Evolutionary conservation across 176 grass and related monocot species (phyloP).

Genomic region (sorghum (Sorghum bicolor)): DNA sequence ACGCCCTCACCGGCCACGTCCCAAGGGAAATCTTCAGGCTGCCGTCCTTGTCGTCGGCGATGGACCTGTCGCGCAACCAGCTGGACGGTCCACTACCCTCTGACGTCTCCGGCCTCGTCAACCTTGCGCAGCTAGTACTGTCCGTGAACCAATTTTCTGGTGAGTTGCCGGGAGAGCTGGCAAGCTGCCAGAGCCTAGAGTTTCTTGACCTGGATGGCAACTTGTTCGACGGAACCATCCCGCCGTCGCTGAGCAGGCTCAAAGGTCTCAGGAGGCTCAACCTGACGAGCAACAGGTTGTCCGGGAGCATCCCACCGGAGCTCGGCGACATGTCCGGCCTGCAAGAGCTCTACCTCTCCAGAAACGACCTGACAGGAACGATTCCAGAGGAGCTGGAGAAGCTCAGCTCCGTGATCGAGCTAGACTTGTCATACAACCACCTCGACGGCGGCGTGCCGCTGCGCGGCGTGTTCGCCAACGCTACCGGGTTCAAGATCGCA

Average conservation of each 20-base stretch:
- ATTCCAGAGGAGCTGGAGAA: background rate
- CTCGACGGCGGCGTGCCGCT: conserved; percentile 18
- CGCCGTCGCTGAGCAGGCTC: conserved; percentile 18
- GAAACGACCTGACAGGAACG: conserved; percentile 28
- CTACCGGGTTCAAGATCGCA: conserved; percentile 6
- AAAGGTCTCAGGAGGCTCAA: conserved; percentile 45
- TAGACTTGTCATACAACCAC: conserved; percentile 43
- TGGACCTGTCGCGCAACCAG: conserved; percentile 44
- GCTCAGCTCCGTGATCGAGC: background rate
- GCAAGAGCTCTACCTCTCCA: conserved; percentile 28
- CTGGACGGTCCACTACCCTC: conserved; percentile 32
- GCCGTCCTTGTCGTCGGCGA: background rate
- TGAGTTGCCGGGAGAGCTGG: conserved; percentile 27
- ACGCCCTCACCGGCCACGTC: conserved; percentile 4
- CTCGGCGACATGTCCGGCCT: conserved; percentile 27
- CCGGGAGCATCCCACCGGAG: conserved; percentile 40
- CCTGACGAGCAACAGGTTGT: conserved; percentile 37
- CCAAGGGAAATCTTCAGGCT: conserved; percentile 9
- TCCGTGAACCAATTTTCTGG: conserved; percentile 35
- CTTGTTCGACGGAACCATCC: conserved; percentile 29
- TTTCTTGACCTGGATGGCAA: conserved; percentile 45
- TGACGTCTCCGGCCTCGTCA: too few species aligned
- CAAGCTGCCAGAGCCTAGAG: conserved; percentile 40
- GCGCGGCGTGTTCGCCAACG: conserved; percentile 30
- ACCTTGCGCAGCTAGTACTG: conserved; percentile 25